Percentiles rank a stretch among this genome's conserved stretches.
These are phyloP conservation scores for Euptelea pleiosperma DNA, from an alignment of 164 flowering plant species.

Conservation along the genomic window DNA sequence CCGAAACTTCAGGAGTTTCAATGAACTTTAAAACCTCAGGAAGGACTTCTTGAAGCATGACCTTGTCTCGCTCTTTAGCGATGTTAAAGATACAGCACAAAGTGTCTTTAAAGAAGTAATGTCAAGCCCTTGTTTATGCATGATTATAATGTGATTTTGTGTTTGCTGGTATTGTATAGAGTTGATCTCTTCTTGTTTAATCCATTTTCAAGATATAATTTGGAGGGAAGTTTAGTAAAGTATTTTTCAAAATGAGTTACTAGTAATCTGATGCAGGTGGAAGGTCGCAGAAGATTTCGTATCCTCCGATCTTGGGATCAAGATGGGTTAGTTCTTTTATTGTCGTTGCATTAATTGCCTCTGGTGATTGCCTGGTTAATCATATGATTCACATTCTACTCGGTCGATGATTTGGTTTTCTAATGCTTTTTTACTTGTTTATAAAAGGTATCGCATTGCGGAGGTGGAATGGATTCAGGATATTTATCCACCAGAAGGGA, in stretches of 20 bases:
- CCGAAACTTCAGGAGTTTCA: no score
- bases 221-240: no score
- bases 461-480: slow-evolving; percentile 90
- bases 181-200: no score
- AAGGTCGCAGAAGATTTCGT: slow-evolving; percentile 88
- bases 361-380: neutral
- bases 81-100: no score
- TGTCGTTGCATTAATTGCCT: neutral
- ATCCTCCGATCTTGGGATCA: slow-evolving; percentile 81
- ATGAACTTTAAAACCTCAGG: no score
- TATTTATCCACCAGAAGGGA: slow-evolving; percentile 48
- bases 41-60: no score
- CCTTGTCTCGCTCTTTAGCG: neutral
- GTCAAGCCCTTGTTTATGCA: no score
- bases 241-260: neutral
- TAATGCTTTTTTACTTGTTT: slow-evolving; percentile 8
- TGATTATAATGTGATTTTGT: neutral
- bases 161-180: neutral
- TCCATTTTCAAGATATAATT: neutral
- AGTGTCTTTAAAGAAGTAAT: no score
- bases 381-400: neutral
- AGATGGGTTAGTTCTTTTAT: slow-evolving; percentile 70
- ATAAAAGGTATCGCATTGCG: slow-evolving; percentile 77
- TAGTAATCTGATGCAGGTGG: slow-evolving; percentile 51
- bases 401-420: neutral